Evolutionary conservation across 2,329 filamentous ascomycete species (phyloP), one percentile per base, ranked within the genome.

Genomic region (Curvularia lunata): DNA sequence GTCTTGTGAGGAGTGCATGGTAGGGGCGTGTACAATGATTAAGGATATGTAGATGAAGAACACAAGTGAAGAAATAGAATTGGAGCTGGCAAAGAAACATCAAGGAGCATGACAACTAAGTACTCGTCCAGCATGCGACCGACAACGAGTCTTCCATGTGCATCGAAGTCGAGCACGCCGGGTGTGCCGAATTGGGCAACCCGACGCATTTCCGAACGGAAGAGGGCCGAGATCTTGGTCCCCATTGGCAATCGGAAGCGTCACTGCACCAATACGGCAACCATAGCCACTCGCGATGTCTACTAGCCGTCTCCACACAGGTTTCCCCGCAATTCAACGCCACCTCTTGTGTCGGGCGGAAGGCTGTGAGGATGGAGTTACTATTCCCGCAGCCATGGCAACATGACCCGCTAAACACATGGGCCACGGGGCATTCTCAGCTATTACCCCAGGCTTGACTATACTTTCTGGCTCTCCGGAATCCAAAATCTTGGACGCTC

Each of bases 1-100:
- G 38, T 62, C 55, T 41, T 65, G 58, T 25, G 65, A 59, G 19
- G 64, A 56, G 59, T 67, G 62, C 65, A 68, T 68, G 27, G n/a
- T 58, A 18, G 30, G 32, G n/a, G 19, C 13, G 12, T 46, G 5
- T 45, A 19, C 1, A 28, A 5, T 7, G 8, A 2, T 12, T 40
- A 25, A 34, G 12, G 38, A 45, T 4, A 4, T 32, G 13, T 19
- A 25, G 23, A 25, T 25, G 34, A 30, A 45, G n/a, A 54, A 52
- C 5, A 19, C 32, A 13, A 27, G 32, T 27, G 28, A 16, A 52
- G 27, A 16, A 19, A n/a, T 13, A 19, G 40, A 19, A 5, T 30
- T 13, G 18, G 12, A n/a, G 9, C 3, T 46, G n/a, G 9, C 2
- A 6, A 30, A 27, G 8, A 52, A 16, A 8, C 10, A 4, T 37